Base-by-base conservation (phyloP, 441 rosid species). In the Dalechampia spathulata region DNA sequence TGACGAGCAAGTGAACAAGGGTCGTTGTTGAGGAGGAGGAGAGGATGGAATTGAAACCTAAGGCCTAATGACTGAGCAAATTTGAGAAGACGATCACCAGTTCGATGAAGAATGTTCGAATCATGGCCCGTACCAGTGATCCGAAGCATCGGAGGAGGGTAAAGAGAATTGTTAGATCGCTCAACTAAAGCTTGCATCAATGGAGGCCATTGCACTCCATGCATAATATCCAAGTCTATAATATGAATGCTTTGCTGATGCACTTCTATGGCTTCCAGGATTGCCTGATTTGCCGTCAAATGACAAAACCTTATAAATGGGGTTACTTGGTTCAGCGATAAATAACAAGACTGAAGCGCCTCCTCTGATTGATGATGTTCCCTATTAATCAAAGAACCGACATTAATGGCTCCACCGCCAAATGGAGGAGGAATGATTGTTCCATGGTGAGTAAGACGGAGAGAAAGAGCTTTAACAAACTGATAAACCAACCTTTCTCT, bases 151-250 rank as follows among this genome's bases (percentile, higher is more conserved):
- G 89, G 90, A 26, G 83, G 78, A 28, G 79, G 75, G 37, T 26
- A 60, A 21, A 66, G 58, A 34, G 63, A 44, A 56, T 65, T 72
- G 68, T 43, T 75, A 12, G 71, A 59, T 7, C 93, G 81, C 44
- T 86, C 96, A 3, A 80, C 86, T 57, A 91, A 73, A 52, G 98
- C 96, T 46, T 91, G 98, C 96, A 91, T 86, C 52, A 91, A 60
- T 5, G 98, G 98, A 13, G 98, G 98, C 98, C 98, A 91, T 60
- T 91, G 98, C 40, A 91, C 86, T 14, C 98, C 98, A 70, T 91
- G 95, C 78, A 86, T 84, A 61, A 88, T 88, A 66, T 91, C 95
- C 48, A 91, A 84, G 61, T 91, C 98, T 1, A 91, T 70, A 60
- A 91, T 83, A 72, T 91, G 98, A 45, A 86, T 65, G 12, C 76